Evolutionary conservation across 83 land plant genomes (phyloP).

Genomic region (Thuja plicata): DNA sequence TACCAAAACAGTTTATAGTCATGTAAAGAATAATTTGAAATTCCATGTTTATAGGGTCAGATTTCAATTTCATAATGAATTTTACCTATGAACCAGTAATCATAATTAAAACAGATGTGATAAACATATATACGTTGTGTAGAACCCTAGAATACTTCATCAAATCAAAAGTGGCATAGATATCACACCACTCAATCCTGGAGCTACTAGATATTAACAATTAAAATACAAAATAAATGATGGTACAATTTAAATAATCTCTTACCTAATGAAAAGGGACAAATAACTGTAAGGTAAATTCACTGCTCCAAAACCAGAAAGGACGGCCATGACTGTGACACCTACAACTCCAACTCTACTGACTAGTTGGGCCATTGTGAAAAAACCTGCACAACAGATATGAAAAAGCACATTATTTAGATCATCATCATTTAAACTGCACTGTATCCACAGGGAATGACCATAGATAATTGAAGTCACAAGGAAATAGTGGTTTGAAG

Average conservation of each 20-base stretch:
- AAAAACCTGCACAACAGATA: slow-evolving; percentile 55
- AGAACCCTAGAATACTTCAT: too few species aligned
- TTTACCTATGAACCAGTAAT: neutral
- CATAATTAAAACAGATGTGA: neutral
- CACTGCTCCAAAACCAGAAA: slow-evolving; percentile 95
- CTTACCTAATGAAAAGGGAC: slow-evolving; percentile 82
- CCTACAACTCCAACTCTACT: slow-evolving; percentile 95
- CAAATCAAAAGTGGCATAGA: too few species aligned
- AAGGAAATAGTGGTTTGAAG: neutral
- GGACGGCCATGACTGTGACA: slow-evolving; percentile 87
- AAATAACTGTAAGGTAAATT: slow-evolving; percentile 90
- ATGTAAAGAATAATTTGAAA: neutral
- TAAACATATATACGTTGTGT: too few species aligned
- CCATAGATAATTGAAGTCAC: neutral
- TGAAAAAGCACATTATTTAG: neutral
- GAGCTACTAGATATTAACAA: neutral
- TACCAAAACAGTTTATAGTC: neutral
- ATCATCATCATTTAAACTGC: neutral
- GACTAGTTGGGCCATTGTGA: slow-evolving; percentile 85
- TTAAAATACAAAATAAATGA: neutral
- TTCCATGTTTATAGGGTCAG: neutral
- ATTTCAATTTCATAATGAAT: neutral
- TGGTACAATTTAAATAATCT: neutral
- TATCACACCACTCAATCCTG: neutral
- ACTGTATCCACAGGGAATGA: neutral